These are phyloP conservation scores for Aspergillus puulaauensis DNA, from an alignment of 2,329 filamentous ascomycete species.

Conservation along the genomic window DNA sequence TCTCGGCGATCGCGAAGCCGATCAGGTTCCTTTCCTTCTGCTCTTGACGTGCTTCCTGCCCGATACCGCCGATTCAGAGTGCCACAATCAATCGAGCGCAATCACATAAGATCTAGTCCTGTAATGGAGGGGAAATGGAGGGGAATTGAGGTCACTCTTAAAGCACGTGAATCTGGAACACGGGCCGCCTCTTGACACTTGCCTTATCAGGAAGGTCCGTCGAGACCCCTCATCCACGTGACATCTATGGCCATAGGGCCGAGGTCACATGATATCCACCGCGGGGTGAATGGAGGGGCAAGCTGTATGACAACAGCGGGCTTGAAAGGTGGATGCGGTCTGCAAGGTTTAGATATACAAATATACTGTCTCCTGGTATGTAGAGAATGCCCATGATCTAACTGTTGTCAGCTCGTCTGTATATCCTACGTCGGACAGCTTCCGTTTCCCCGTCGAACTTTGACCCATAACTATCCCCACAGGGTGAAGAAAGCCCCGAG, in stretches of 20 bases:
- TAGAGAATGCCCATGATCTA: too few species aligned
- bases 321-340: background rate
- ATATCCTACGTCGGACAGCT: background rate
- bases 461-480: background rate
- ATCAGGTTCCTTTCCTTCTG: slow-evolving; percentile 5
- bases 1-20: slow-evolving; percentile 19
- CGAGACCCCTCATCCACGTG: slow-evolving; percentile 1
- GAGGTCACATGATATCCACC: background rate
- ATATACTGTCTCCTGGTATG: too few species aligned
- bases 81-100: background rate
- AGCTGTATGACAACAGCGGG: background rate
- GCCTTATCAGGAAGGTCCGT: slow-evolving; percentile 5
- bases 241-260: background rate
- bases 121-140: background rate
- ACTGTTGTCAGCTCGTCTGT: background rate
- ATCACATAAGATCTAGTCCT: background rate
- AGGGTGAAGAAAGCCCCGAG: background rate
- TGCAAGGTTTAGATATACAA: too few species aligned
- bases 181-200: slow-evolving; percentile 3
- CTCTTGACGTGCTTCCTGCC: slow-evolving; percentile 6
- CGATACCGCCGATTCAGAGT: slow-evolving; percentile 5
- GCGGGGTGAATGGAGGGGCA: background rate
- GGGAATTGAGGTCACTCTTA: background rate
- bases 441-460: background rate
- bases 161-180: background rate